Evolutionary conservation across 768 basidiomycete genomes (phyloP), one percentile per base, ranked within the genome.

Genomic region (Erythrobasidium yunnanense): DNA sequence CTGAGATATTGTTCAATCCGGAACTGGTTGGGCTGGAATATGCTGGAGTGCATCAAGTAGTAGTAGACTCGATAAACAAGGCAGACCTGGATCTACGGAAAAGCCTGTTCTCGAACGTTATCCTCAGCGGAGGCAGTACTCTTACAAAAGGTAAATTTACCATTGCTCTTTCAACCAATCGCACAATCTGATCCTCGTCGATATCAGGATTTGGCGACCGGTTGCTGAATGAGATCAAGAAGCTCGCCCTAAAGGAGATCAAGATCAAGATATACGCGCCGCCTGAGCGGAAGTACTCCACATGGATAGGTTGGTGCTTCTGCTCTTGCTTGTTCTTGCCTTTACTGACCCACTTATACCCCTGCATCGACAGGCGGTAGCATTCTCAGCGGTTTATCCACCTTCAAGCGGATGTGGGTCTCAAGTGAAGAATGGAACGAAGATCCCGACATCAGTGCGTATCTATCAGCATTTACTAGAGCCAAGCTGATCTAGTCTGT

Each of bases 351-450:
- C n/a, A n/a, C n/a, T n/a, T n/a, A 13, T 55, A 15, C 30, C 67
- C 76, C 75, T 1, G 77, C 75, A 5, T 78, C 77, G 77, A 78
- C 78, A 73, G 93, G 95, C 57, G 95, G 95, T 4, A 92, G 89
- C 65, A 99, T 99, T 75, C 78, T 99, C 56, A 93, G 93, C 54
- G 92, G 92, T 38, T 76, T 99, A 68, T 91, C 84, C 71, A 95
- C 95, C 34, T 99, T 99, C 82, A 96, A 93, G 79, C 95, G 95
- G 90, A 97, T 99, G 93, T 99, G 95, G 93, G 90, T 99, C 55
- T 92, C 90, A 50, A 91, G 92, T 38, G 93, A 99, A 77, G 95
- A 97, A 78, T 97, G 96, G 75, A 90, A 95, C 77, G 93, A 99
- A 77, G 93, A 97, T 78, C 92, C 93, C 60, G 92, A 97, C 74